Percentiles rank a stretch among this genome's conserved stretches.
Conservation (phyloP, 192 early-diverging fungal species). For the Phlyctochytrium arcticum region DNA sequence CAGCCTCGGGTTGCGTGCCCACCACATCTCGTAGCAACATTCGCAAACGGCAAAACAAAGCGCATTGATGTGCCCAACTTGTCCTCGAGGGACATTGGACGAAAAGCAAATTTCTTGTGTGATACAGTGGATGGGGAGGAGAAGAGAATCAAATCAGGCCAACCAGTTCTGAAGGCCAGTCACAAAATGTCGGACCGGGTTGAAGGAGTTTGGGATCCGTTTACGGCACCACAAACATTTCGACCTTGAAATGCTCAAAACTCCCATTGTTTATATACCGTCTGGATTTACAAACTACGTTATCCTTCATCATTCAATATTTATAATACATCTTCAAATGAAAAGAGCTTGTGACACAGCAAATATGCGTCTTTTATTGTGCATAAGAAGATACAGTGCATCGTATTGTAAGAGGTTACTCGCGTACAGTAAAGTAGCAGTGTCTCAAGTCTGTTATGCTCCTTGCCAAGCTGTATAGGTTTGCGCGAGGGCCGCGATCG, state of each 20-base stretch:
- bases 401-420: too few species aligned
- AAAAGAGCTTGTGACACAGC: too few species aligned
- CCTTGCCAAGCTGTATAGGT: slow-evolving; percentile 79
- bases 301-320: too few species aligned
- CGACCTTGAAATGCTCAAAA: slow-evolving; percentile 29
- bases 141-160: neutral
- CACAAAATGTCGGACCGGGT: slow-evolving; percentile 1
- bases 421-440: too few species aligned
- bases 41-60: slow-evolving; percentile 21
- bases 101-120: slow-evolving; percentile 28
- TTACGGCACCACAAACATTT: slow-evolving; percentile 31
- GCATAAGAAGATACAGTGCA: too few species aligned
- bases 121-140: slow-evolving; percentile 23
- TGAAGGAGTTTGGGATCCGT: slow-evolving; percentile 34
- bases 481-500: slow-evolving; percentile 84
- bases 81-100: slow-evolving; percentile 4
- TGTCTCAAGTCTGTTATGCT: too few species aligned
- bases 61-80: slow-evolving; percentile 9
- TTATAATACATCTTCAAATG: too few species aligned
- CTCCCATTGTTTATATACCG: too few species aligned
- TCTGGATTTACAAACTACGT: too few species aligned
- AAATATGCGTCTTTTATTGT: too few species aligned
- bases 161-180: slow-evolving; percentile 19
- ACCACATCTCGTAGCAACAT: slow-evolving; percentile 29
- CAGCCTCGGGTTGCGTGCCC: slow-evolving; percentile 12